Evolutionary conservation across 345 rosid genomes (phyloP).

Genomic region (Eucalyptus pauciflora): DNA sequence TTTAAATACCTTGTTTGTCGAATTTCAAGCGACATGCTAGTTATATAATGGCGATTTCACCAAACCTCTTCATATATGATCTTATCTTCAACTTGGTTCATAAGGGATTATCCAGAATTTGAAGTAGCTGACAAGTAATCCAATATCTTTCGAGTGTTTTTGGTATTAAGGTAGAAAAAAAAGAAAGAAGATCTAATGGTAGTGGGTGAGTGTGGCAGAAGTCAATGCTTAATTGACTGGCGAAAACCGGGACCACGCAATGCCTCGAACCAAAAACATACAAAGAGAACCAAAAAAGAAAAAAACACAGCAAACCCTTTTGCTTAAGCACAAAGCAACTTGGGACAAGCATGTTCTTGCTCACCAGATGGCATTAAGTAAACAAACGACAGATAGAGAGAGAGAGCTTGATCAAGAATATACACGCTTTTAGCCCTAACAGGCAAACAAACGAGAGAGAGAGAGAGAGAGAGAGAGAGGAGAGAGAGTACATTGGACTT

Average conservation of each 20-base stretch:
- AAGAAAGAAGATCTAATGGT: not conserved
- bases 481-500: not conserved
- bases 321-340: not conserved
- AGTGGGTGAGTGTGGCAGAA: not conserved
- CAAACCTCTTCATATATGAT: not conserved
- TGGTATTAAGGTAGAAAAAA: not conserved
- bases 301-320: not conserved
- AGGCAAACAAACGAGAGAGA: not conserved
- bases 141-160: not conserved
- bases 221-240: not conserved
- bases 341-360: not conserved
- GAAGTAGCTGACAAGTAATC: not conserved
- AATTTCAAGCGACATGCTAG: rapidly evolving
- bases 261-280: not conserved
- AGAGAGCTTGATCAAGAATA: not conserved
- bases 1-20: not conserved
- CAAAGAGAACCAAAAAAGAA: not conserved
- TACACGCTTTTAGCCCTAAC: not conserved
- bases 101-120: not conserved
- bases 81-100: not conserved
- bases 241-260: not conserved
- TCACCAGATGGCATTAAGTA: not conserved
- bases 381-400: not conserved
- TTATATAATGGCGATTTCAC: not conserved
- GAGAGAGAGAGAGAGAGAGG: not conserved